Evolutionary conservation across 1,284 basidiomycete genomes (phyloP), one percentile per base, ranked within the genome.

Genomic region (Ceratobasidium theobromae): DNA sequence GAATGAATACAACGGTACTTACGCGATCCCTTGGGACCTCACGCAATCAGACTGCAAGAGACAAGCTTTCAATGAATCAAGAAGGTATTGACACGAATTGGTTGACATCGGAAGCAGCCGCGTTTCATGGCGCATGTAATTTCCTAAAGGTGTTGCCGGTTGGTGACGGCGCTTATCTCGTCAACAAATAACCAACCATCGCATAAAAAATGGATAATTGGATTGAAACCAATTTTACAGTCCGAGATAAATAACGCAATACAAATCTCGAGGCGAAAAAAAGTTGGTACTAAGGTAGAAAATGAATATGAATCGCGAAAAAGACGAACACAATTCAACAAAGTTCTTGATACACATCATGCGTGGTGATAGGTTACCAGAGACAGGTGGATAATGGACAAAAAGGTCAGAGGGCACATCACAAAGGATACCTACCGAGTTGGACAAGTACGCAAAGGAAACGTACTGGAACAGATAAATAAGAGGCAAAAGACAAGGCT

Each of bases 11-110:
- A 12, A 18, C 12, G 30, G 3, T 28, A 27, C 55, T 48, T 28
- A 58, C 55, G 43, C 27, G 25, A 58, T 58, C 25, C 55, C 55
- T 28, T 58, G 55, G 12, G 48, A 16, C 12, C 43, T 21, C 12
- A 58, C 55, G 21, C 55, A 58, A 48, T 58, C 55, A 43, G 54
- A 58, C 35, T 58, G 55, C 16, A 58, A 41, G 9, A 58, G 23
- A 35, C 55, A 58, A n/a, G 55, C 43, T 30, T 58, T 58, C 27
- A 58, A 35, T 23, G 55, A 58, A 25, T 45, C 43, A 16, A 58
- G 40, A 12, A 58, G 55, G 43, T 58, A 58, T 5, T 58, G 32
- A 30, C 55, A 58, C 41, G 55, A 58, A 35, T 58, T 58, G 43
- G 55, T 58, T n/a, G 55, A 58, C 55, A 58, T 58, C 27, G 40